A percentile compares a stretch with the other conserved stretches of the same genome.
These are phyloP conservation scores for Barnettozyma hawaiiensis DNA, from an alignment of 1,139 yeast genomes.

Conservation along the genomic window DNA sequence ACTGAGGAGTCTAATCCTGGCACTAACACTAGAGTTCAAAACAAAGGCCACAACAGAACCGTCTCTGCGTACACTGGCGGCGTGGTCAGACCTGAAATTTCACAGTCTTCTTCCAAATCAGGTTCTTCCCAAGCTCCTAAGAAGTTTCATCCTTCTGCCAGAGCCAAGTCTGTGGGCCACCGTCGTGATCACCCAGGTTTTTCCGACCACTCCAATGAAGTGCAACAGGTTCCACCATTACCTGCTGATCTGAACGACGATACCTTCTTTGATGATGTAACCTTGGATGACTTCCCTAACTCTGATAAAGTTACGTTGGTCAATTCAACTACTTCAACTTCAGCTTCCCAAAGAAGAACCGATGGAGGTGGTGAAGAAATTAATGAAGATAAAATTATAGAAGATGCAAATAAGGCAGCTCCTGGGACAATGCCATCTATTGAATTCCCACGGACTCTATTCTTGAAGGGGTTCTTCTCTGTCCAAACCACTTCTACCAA, in stretches of 20 bases:
- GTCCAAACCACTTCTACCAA: conserved; percentile 95
- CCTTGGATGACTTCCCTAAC: conserved; percentile 37
- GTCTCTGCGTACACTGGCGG: conserved; percentile 36
- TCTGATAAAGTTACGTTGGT: conserved; percentile 19
- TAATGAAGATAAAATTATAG: conserved; percentile 60
- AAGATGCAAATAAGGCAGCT: conserved; percentile 63
- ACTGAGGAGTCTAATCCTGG: neutral
- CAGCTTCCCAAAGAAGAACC: conserved; percentile 3
- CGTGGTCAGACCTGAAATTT: conserved; percentile 3
- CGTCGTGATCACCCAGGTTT: conserved; percentile 47
- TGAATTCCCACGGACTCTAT: conserved; percentile 86
- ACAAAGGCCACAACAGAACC: conserved; percentile 34
- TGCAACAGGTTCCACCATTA: conserved; percentile 38
- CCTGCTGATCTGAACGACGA: conserved; percentile 45
- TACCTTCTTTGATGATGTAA: conserved; percentile 63
- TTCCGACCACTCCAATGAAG: conserved; percentile 12
- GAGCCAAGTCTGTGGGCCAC: conserved; percentile 87
- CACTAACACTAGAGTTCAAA: conserved; percentile 9
- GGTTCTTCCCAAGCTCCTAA: conserved; percentile 23
- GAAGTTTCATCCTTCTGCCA: conserved; percentile 72
- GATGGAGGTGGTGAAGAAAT: conserved; percentile 27
- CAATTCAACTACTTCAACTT: conserved; percentile 16
- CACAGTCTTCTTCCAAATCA: conserved; percentile 13
- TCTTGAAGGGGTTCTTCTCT: conserved; percentile 89
- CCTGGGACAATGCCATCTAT: conserved; percentile 88